Evolutionary conservation across 139 green algal species (phyloP).

Genomic region (Astrephomene gubernaculifera): DNA sequence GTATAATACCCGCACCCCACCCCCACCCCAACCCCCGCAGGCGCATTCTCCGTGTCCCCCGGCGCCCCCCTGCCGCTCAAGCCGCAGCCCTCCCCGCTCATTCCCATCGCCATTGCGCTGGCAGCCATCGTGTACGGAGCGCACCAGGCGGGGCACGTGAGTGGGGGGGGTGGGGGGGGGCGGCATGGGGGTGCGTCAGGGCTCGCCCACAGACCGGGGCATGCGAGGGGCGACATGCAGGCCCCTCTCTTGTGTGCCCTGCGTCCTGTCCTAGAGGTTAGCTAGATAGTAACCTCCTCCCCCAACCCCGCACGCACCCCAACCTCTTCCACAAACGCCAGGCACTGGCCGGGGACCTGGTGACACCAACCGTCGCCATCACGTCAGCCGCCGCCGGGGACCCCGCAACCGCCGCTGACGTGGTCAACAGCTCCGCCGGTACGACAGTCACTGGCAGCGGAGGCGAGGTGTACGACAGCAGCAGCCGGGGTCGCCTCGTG

Average conservation of each 20-base stretch:
- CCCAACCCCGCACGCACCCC: not conserved
- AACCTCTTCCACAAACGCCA: not conserved
- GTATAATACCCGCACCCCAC: no score
- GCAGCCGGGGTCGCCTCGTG: slow-evolving; percentile 34
- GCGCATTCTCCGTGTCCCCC: slow-evolving; percentile 9
- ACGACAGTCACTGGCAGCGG: not conserved
- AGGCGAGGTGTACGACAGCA: not conserved
- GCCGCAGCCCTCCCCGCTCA: slow-evolving; percentile 55
- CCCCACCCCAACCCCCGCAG: not conserved
- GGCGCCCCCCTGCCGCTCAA: slow-evolving; percentile 46
- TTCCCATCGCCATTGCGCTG: slow-evolving; percentile 48
- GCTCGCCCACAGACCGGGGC: no score
- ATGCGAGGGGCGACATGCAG: no score
- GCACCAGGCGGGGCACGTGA: slow-evolving; percentile 12
- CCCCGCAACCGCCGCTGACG: not conserved
- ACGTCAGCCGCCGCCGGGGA: not conserved
- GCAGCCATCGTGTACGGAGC: slow-evolving; percentile 28
- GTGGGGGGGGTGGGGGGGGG: not conserved
- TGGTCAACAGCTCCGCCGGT: no score
- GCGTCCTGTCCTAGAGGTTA: no score
- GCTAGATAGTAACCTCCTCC: not conserved
- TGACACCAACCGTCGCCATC: not conserved
- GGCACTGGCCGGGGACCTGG: not conserved
- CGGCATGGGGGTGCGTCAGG: no score
- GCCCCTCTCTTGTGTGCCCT: no score